Conservation (phyloP, 2,329 filamentous ascomycete species). For the Leptographium galeiforme region DNA sequence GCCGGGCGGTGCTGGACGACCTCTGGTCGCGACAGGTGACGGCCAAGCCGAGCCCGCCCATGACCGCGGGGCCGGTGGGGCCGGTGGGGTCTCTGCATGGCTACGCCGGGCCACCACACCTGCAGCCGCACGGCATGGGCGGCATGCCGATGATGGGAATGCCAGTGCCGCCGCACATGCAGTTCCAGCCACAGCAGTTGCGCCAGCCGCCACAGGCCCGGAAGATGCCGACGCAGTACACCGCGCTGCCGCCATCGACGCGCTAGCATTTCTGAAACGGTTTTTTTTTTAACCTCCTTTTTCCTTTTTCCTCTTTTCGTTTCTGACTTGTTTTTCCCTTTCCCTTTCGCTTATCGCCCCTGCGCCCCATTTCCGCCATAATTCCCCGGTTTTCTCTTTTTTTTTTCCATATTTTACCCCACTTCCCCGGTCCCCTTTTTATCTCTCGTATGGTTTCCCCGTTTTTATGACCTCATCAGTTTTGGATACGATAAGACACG, state of each 20-base stretch:
- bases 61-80: no score
- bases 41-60: not conserved
- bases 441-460: no score
- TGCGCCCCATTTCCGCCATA: no score
- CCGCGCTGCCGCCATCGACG: not conserved
- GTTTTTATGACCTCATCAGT: not conserved
- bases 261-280: not conserved
- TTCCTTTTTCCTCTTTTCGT: not conserved
- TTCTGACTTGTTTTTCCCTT: not conserved
- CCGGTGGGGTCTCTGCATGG: no score
- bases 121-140: not conserved
- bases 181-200: constrained; percentile 5
- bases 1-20: constrained; percentile 27
- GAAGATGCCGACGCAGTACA: not conserved
- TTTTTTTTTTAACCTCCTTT: not conserved
- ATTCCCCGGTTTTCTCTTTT: no score
- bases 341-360: no score
- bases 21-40: constrained; percentile 24
- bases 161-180: not conserved
- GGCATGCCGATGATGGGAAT: not conserved
- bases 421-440: no score
- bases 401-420: no score
- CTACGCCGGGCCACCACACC: no score
- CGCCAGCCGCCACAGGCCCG: constrained; percentile 1
- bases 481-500: not conserved